Evolutionary conservation across 768 basidiomycete genomes (phyloP), one percentile per base, ranked within the genome.

Genomic region (Pulveroboletus ravenelii): DNA sequence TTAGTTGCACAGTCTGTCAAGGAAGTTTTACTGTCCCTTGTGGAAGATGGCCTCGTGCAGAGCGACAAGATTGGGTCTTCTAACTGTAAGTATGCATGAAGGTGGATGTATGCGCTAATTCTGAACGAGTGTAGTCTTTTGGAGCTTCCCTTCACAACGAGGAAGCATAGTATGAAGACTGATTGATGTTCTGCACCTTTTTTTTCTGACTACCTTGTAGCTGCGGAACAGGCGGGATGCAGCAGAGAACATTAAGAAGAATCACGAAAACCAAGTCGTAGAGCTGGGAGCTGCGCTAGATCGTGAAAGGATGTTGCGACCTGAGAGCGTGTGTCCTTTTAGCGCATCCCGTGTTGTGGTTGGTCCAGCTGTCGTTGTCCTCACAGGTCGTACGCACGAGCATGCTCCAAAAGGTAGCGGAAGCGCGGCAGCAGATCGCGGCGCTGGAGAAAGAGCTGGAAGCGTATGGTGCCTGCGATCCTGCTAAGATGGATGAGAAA

Each of bases 41-140:
- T 92, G 10, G 87, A 93, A 56, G 93, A 96, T 59, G 83, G 85
- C 1, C 73, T 93, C 27, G 91, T 95, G 20, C 83, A 88, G 62
- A 75, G 74, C 40, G 94, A 97, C 68, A 97, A 97, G 71, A 93
- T 95, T 50, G 93, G 93, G 30, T 88, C 93, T 9, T 91, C 90
- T 3, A 96, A 95, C 64, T 96, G 93, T 92, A 64, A 59, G 85
- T 69, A 17, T 15, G 9, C 40, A 52, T 1, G 7, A 27, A 44
- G 50, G 40, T 48, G 52, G 15, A 44, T 62, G 49, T 59, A 62
- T 67, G 55, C 66, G 62, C 48, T 48, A 38, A 49, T 47, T 41
- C 51, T 55, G 38, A 41, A 41, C 2, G 17, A 14, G 17, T 31
- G 31, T 18, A 94, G 93, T 94, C 70, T 95, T 90, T 67, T 96